Evolutionary conservation across 148 eudicot genomes (phyloP).

Genomic region (Arctostaphylos glauca): DNA sequence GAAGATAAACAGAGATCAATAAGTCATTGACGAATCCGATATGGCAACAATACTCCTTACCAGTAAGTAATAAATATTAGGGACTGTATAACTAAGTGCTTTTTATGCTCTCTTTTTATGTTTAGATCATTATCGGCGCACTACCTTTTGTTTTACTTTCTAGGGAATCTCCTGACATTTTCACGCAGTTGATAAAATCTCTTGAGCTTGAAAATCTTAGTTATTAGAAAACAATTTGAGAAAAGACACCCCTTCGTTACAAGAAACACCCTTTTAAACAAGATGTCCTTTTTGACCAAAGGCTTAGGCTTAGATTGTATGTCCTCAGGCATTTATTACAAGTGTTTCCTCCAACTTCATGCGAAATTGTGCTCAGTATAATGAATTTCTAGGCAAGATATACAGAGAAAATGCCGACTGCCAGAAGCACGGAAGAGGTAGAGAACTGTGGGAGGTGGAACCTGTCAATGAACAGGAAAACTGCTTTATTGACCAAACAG

Average conservation of each 20-base stretch:
- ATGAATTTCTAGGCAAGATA: background rate
- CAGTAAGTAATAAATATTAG: background rate
- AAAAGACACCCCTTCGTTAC: background rate
- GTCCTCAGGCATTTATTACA: background rate
- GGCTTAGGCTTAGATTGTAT: background rate
- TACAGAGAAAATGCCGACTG: background rate
- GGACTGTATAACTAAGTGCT: no score
- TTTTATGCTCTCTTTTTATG: background rate
- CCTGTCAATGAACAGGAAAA: no score
- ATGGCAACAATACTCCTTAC: background rate
- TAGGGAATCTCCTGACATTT: background rate
- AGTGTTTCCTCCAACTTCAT: background rate
- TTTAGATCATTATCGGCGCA: background rate
- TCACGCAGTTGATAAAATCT: background rate
- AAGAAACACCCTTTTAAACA: background rate
- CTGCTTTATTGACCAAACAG: no score
- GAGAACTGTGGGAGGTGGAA: background rate
- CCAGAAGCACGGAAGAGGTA: background rate
- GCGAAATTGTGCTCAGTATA: background rate
- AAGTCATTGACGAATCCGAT: background rate
- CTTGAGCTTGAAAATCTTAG: background rate
- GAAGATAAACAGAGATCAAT: background rate
- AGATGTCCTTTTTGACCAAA: background rate
- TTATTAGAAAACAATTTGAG: background rate
- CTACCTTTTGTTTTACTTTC: background rate